Base-by-base conservation (phyloP, 1,284 basidiomycete genomes). In the Erythrobasidium hasegawianum region DNA sequence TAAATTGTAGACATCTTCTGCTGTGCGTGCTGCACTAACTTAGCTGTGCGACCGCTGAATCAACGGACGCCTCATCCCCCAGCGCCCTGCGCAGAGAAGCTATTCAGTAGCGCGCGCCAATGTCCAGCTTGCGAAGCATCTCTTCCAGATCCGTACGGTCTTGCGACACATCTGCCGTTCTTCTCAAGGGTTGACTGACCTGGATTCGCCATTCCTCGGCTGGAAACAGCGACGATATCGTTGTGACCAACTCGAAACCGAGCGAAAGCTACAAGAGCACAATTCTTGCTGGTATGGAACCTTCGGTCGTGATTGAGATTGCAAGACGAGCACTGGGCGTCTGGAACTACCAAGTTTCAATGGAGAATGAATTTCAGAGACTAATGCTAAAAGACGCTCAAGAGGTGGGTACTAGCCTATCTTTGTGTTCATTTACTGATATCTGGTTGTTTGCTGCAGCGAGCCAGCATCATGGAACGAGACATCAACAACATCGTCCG, bases 111-210 rank as follows among this genome's bases (percentile, higher is more conserved):
- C 13, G 62, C 67, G 26, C 64, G 67, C n/a, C 24, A 55, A 10
- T 72, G 71, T 45, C 71, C 71, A 18, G 71, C 71, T 50, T 72
- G 71, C 57, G 68, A 71, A 22, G 56, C 68, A n/a, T 27, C 45
- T 10, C 59, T 72, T 16, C 65, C 70, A 3, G 68, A 72, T 29
- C 49, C 64, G 59, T 70, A 52, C 20, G 53, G 18, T 8, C 26
- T 20, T 29, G 22, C 16, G n/a, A 33, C 33, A 3, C 3, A 3
- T 40, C n/a, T 16, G 4, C 33, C n/a, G 27, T 18, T 3, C 9
- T 13, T 57, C 9, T 8, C 20, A 24, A 3, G 14, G 27, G 11
- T 24, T 11, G 1, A 11, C 13, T 27, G 40, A 20, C 7, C 10
- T 18, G 9, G 16, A 10, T 38, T n/a, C 29, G 14, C 47, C 59